Evolutionary conservation across 208 protist genomes (phyloP).

Genomic region (Trypanosoma rangeli): DNA sequence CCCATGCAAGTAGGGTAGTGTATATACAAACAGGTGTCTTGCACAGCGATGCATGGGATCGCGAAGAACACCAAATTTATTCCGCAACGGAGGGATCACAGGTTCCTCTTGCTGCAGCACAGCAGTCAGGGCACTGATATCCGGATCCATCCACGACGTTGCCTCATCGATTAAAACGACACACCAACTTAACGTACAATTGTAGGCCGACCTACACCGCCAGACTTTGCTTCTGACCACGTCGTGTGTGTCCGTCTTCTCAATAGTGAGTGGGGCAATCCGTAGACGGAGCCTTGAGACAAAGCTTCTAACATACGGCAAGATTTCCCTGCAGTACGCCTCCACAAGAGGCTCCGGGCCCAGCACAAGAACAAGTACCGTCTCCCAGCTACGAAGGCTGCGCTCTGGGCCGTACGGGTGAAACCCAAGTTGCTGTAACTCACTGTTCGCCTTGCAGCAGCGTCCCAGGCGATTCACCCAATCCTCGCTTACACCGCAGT

Average conservation of each 20-base stretch:
- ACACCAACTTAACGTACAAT: constrained; percentile 68
- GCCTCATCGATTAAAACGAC: constrained; percentile 45
- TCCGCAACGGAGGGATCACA: constrained; percentile 34
- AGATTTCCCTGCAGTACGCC: constrained; percentile 53
- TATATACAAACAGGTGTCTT: constrained; percentile 64
- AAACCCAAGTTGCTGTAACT: constrained; percentile 51
- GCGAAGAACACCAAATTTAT: constrained; percentile 54
- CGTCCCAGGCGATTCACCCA: constrained; percentile 70
- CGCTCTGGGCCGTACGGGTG: constrained; percentile 44
- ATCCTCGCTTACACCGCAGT: constrained; percentile 58
- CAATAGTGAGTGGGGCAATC: constrained; percentile 62
- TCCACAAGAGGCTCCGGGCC: constrained; percentile 38
- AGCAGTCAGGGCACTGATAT: constrained; percentile 40
- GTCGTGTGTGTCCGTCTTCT: constrained; percentile 44
- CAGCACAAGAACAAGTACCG: constrained; percentile 64
- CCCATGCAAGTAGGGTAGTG: constrained; percentile 26
- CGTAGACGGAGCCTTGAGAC: constrained; percentile 56
- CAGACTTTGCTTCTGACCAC: constrained; percentile 58
- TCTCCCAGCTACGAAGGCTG: constrained; percentile 49
- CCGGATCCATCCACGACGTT: constrained; percentile 27
- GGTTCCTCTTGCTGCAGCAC: constrained; percentile 43
- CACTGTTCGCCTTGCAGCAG: constrained; percentile 48
- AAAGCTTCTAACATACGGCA: constrained; percentile 64
- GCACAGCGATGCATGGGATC: constrained; percentile 37
- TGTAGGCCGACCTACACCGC: constrained; percentile 56